Base-by-base conservation (phyloP, 768 basidiomycete species). In the Rhodocollybia butyracea region DNA sequence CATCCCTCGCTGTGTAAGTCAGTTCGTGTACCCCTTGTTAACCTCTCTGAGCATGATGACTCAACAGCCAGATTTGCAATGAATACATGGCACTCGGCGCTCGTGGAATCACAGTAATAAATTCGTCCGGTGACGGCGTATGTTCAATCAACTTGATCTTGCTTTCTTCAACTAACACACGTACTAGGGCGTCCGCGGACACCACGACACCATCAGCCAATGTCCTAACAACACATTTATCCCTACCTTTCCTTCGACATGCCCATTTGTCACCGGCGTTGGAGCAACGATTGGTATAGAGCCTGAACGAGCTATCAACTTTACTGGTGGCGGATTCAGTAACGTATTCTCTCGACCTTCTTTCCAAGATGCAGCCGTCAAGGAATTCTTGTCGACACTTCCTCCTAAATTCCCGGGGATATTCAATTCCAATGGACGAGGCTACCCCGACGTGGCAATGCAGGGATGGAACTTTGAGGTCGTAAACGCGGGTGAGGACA, bases 401-500 rank as follows among this genome's bases (percentile, higher is more conserved):
- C 8, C 8, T 8, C 17, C 34, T 17, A 36, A 7, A 0, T 77
- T 77, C 53, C 50, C 67, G 15, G 81, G 82, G 13, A 60, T 76
- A 10, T 81, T 74, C 62, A 80, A 80, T 58, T 61, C 70, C 60
- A 73, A 61, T 46, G 76, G 68, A 7, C 61, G 60, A 21, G 63
- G 17, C 17, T 64, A 55, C 55, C 80, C 80, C 1, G 80, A 82
- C 50, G 73, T 82, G 34, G 64, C 80, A 0, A 76, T 78, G 0
- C 77, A 78, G 61, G 68, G n/a, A n/a, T n/a, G n/a, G n/a, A n/a
- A n/a, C n/a, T n/a, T n/a, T n/a, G n/a, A n/a, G n/a, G n/a, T n/a
- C n/a, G n/a, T n/a, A n/a, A n/a, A n/a, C n/a, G n/a, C n/a, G n/a
- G n/a, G 0, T n/a, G n/a, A n/a, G n/a, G n/a, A n/a, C n/a, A n/a